These are phyloP conservation scores for Escovopsis weberi DNA, from an alignment of 2,329 filamentous ascomycete species.

Conservation along the genomic window DNA sequence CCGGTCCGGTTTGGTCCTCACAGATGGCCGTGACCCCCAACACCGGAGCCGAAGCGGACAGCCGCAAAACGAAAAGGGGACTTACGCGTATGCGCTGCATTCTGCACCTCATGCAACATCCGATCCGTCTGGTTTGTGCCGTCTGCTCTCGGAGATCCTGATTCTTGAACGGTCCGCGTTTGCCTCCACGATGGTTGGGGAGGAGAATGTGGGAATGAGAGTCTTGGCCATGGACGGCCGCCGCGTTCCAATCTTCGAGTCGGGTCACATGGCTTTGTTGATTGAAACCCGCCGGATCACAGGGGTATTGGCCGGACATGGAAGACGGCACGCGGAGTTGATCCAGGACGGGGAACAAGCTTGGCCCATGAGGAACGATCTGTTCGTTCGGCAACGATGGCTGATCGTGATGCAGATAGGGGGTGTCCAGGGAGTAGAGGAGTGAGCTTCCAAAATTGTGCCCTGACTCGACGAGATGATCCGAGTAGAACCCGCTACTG, in stretches of 20 bases:
- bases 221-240: constrained; percentile 11
- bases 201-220: constrained; percentile 15
- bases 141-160: constrained; percentile 36
- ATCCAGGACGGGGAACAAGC: neutral
- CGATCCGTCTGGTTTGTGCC: constrained; percentile 41
- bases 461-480: constrained; percentile 2
- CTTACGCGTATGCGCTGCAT: constrained; percentile 49
- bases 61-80: constrained; percentile 3
- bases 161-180: constrained; percentile 40
- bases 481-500: constrained; percentile 1
- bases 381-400: neutral
- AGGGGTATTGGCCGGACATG: constrained; percentile 8
- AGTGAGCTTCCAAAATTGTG: neutral
- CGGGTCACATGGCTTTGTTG: too few relatives aligned
- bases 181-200: constrained; percentile 19
- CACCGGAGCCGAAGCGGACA: too few relatives aligned
- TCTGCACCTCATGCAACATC: constrained; percentile 44
- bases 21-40: neutral
- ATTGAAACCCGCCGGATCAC: constrained; percentile 4
- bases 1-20: too few relatives aligned
- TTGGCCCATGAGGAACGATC: neutral
- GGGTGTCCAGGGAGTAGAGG: too few relatives aligned
- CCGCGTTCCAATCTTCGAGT: constrained; percentile 9
- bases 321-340: constrained; percentile 1
- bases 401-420: neutral